Evolutionary conservation across 441 rosid species (phyloP).

Genomic region (Rhodomyrtus psidioides): DNA sequence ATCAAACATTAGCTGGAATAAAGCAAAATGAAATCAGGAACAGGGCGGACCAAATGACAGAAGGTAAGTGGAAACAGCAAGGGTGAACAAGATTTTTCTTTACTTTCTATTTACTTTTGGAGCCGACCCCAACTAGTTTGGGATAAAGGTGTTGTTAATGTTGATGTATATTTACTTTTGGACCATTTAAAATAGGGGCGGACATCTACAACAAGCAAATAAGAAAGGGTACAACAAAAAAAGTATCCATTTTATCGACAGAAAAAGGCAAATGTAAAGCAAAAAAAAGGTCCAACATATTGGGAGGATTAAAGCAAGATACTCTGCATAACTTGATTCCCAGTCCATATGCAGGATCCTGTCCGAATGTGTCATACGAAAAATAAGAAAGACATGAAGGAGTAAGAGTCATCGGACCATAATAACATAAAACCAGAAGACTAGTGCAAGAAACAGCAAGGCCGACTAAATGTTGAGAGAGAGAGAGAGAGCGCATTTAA

Average conservation of each 20-base stretch:
- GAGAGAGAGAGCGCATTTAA: neutral
- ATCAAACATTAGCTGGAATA: neutral
- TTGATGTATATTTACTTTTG: neutral
- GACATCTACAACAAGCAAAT: neutral
- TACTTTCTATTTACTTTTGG: neutral
- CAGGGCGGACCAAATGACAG: neutral
- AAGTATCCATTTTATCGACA: neutral
- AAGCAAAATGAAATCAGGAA: neutral
- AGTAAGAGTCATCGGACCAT: neutral
- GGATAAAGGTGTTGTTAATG: no score
- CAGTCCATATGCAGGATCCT: neutral
- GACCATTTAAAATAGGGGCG: neutral
- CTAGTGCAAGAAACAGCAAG: neutral
- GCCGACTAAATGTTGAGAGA: neutral
- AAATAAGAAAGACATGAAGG: neutral
- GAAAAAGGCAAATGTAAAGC: neutral
- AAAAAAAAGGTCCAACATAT: neutral
- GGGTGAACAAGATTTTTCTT: neutral
- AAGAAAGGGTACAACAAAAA: neutral
- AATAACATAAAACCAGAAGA: neutral
- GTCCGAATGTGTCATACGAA: neutral
- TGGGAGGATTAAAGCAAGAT: neutral
- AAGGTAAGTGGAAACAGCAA: neutral
- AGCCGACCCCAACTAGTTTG: neutral
- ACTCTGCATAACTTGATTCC: neutral